phyloP scores from a whole-genome alignment of 2,329 filamentous ascomycete species.

The Juglanconis oblonga region DNA sequence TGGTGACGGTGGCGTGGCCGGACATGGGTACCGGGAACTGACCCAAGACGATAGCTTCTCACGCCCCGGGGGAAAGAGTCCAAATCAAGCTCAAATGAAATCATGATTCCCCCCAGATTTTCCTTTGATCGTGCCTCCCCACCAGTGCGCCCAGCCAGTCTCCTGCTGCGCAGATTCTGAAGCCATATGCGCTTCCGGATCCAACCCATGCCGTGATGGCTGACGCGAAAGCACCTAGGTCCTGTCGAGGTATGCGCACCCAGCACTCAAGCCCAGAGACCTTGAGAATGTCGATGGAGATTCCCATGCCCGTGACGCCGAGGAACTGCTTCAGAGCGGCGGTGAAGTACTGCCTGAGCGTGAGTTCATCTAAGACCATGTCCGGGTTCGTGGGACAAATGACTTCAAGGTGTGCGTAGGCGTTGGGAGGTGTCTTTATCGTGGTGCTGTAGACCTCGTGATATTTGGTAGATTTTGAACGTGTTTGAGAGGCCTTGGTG shows the following conservation, averaged over 20 bases:
- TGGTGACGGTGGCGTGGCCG: neutral
- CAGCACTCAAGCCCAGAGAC: slow-evolving; percentile 55
- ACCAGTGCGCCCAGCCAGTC: slow-evolving; percentile 63
- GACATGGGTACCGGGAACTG: neutral
- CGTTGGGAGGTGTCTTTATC: slow-evolving; percentile 49
- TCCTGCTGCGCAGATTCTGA: slow-evolving; percentile 56
- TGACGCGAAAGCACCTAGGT: slow-evolving; percentile 59
- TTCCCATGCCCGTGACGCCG: slow-evolving; percentile 63
- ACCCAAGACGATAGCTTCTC: slow-evolving; percentile 8
- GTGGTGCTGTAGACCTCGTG: slow-evolving; percentile 51
- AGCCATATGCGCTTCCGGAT: slow-evolving; percentile 41
- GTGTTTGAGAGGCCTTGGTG: slow-evolving; percentile 24
- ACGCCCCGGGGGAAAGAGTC: neutral
- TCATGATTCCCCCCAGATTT: slow-evolving; percentile 40
- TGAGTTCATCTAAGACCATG: slow-evolving; percentile 55
- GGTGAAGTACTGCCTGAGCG: slow-evolving; percentile 60
- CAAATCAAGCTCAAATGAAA: neutral
- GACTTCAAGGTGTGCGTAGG: slow-evolving; percentile 56
- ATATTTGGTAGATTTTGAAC: slow-evolving; percentile 37
- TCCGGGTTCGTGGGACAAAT: slow-evolving; percentile 23
- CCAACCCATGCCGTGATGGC: slow-evolving; percentile 66
- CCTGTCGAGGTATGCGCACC: slow-evolving; percentile 61
- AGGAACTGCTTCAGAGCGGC: slow-evolving; percentile 66
- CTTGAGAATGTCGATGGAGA: slow-evolving; percentile 69
- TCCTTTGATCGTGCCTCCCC: slow-evolving; percentile 44